Base-by-base conservation (phyloP, 352 stramenopile species). In the Pythium apleroticum region DNA sequence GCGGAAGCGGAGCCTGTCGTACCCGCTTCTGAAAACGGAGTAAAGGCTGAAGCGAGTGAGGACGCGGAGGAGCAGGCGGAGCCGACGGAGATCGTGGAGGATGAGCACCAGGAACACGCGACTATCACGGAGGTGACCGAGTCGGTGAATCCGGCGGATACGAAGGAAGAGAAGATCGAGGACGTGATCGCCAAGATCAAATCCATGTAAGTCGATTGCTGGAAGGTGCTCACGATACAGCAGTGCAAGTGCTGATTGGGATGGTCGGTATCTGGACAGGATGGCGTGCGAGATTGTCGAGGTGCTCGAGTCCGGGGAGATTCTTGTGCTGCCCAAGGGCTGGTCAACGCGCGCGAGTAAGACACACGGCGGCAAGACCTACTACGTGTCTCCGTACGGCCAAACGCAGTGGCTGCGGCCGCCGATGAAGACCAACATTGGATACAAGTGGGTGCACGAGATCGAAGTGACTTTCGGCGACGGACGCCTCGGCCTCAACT, bases 331-430 rank as follows among this genome's bases (percentile, higher is more conserved):
- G 11, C 87, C 87, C 0, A 90, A 90, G 46, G 87, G 81, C 14
- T 96, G 87, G 87, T 81, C 82, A 2, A 92, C 81, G 20, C 82
- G 85, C 9, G 77, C 86, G 56, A 93, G 84, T 64, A 90, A 90
- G 63, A 91, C 84, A n/a, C 86, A 93, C 57, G 80, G 84, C 31
- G 84, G 84, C 20, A 92, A 93, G 71, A 89, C 69, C n/a, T 96
- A 96, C 53, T 96, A 87, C 60, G 86, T 96, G 27, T 92, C 81
- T 19, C 87, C 87, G 11, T 91, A 88, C 43, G 87, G 87, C 31
- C 81, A 94, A 39, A 93, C 87, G 12, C 84, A 92, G 55, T 96
- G 87, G 87, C 55, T 96, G 9, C 85, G 84, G 2, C 87, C 87
- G 30, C 82, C 82, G 1, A 80, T 95, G 69, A 84, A 86, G 63